These are phyloP conservation scores for Amesomyces nigricolor DNA, from an alignment of 2,329 filamentous ascomycete species.

Conservation along the genomic window DNA sequence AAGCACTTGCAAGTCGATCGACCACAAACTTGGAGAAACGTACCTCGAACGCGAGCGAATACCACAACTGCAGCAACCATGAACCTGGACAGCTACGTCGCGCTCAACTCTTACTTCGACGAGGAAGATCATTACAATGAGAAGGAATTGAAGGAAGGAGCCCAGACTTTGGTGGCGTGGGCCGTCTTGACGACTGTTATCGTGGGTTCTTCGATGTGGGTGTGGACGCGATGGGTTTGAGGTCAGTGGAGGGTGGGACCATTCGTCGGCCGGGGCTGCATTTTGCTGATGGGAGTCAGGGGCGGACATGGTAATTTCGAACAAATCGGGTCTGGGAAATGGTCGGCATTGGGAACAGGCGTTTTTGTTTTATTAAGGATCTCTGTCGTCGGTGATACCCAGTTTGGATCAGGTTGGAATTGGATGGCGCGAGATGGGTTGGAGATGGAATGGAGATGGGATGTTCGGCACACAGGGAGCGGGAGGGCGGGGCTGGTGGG, in stretches of 20 bases:
- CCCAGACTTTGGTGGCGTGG: slow-evolving; percentile 3
- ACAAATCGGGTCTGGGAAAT: not conserved
- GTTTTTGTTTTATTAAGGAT: not conserved
- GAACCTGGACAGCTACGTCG: slow-evolving; percentile 24
- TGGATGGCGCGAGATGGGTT: not conserved
- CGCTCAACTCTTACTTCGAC: slow-evolving; percentile 21
- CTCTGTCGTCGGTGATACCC: not conserved
- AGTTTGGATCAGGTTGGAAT: not conserved
- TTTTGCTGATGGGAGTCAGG: not conserved
- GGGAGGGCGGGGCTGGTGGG: not conserved
- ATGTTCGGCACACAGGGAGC: no score
- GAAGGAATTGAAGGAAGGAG: not conserved
- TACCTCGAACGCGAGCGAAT: not conserved
- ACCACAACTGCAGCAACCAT: slow-evolving; percentile 8
- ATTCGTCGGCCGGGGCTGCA: no score
- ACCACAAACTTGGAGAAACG: no score
- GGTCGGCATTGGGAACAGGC: no score
- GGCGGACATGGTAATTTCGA: not conserved
- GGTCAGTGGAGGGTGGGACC: not conserved
- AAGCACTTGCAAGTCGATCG: no score
- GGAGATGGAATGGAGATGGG: no score
- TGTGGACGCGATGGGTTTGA: not conserved
- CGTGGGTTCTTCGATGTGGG: not conserved
- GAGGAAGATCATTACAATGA: slow-evolving; percentile 11
- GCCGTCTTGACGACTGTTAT: slow-evolving; percentile 1